Base-by-base conservation (phyloP, 2,329 filamentous ascomycete species). In the Calonectria ilicicola region DNA sequence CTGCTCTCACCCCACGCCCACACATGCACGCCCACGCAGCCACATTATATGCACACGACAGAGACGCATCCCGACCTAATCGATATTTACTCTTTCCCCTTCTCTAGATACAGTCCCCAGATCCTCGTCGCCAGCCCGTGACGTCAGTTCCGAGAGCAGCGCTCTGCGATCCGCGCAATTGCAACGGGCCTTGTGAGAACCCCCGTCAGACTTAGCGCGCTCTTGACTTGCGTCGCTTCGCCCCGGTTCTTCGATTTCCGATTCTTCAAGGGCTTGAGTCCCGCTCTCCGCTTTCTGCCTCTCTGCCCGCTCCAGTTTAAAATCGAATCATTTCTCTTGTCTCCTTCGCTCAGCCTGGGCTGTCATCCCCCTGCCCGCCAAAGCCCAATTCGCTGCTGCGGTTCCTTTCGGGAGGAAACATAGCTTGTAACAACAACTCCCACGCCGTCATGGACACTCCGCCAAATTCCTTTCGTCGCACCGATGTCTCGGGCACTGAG, bases 371-470 rank as follows among this genome's bases (percentile, higher is more conserved):
- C 32, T 32, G 53, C 29, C 32, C 32, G 32, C 53, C 32, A 26
- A 21, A 40, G 53, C 58, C 26, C 19, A 21, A 29, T 46, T n/a
- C 40, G 58, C 58, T 63, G 23, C 19, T 46, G 23, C 17, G 35
- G 8, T 63, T 44, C 23, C 58, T 63, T 35, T 44, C 29, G 32
- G 67, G 17, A 38, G n/a, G 6, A 9, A 35, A 23, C 21, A 26
- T 32, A 40, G 53, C 51, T 23, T 3, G 32, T 35, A 32, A 21
- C 53, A 32, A 21, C 53, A 23, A 40, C 21, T 35, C 35, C 32
- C 12, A 23, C 19, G 14, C 58, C 29, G 70, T 38, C 17, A 80
- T 80, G 78, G 74, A 80, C 66, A 80, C 78, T 62, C 78, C 78
- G 49, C 78, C 78, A 14, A 72, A 73, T 46, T 80, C 78, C 7